Evolutionary conservation across 169 alveolate species (phyloP).

Genomic region (Cryptosporidium ubiquitum): DNA sequence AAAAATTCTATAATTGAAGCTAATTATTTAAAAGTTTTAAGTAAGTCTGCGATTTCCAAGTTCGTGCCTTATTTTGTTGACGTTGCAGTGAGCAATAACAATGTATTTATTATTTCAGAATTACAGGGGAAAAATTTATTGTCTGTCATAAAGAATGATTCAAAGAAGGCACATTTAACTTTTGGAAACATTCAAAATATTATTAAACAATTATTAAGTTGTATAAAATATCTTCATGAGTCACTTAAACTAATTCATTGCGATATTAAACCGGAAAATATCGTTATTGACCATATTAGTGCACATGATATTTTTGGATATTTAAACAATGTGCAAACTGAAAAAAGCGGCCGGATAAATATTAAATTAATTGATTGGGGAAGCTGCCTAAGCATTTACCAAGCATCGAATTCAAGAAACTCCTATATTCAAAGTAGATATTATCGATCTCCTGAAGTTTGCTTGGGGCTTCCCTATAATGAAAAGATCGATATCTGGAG

Average conservation of each 20-base stretch:
- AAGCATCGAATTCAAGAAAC: conserved; percentile 31
- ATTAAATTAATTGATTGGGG: conserved; percentile 71
- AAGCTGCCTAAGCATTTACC: conserved; percentile 24
- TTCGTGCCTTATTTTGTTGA: conserved; percentile 34
- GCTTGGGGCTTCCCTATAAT: conserved; percentile 60
- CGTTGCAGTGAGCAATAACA: background rate
- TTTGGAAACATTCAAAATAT: conserved; percentile 37
- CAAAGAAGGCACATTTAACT: background rate
- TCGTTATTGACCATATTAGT: conserved; percentile 82
- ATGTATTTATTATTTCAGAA: conserved; percentile 17
- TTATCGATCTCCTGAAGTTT: conserved; percentile 75
- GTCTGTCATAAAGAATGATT: background rate
- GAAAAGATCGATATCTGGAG: conserved; percentile 76
- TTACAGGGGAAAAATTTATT: conserved; percentile 34
- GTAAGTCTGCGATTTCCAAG: background rate
- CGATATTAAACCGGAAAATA: conserved; percentile 96
- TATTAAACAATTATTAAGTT: conserved; percentile 39
- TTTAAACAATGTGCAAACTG: background rate
- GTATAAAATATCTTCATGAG: conserved; percentile 32
- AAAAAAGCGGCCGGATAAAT: background rate
- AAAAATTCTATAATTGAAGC: conserved; percentile 33
- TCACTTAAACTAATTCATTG: conserved; percentile 89
- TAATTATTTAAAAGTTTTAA: background rate
- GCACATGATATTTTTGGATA: conserved; percentile 36
- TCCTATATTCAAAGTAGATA: conserved; percentile 91